These are phyloP conservation scores for Heliamphora exappendiculata DNA, from an alignment of 148 eudicot species.

Conservation along the genomic window DNA sequence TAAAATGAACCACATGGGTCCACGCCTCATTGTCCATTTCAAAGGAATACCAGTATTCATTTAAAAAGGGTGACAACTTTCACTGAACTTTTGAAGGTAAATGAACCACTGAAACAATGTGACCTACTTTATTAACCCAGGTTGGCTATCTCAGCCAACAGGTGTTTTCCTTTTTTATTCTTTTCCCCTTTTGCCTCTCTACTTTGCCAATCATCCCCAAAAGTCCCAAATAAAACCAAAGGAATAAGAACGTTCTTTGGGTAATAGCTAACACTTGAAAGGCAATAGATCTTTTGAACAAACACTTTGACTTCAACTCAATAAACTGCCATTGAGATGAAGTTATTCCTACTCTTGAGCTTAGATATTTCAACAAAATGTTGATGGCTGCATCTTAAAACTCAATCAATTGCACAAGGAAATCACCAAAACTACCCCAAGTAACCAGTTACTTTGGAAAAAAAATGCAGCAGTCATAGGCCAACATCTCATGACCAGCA, in stretches of 20 bases:
- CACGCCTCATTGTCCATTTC: background rate
- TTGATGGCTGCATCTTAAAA: background rate
- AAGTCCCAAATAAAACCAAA: background rate
- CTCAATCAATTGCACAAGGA: background rate
- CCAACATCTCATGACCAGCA: background rate
- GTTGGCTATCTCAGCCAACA: background rate
- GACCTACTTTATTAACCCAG: background rate
- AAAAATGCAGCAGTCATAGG: background rate
- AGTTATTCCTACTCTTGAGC: background rate
- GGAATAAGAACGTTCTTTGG: background rate
- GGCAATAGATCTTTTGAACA: background rate
- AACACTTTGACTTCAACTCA: background rate
- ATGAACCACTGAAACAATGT: background rate
- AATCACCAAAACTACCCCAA: background rate
- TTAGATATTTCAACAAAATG: background rate
- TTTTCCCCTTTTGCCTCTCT: background rate
- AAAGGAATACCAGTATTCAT: background rate
- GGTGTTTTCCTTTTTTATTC: background rate
- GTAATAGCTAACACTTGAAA: background rate
- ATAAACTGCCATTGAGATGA: background rate
- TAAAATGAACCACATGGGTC: background rate
- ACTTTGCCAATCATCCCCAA: background rate
- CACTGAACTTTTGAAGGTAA: constrained; percentile 1
- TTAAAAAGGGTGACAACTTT: background rate
- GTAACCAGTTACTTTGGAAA: background rate